Base-by-base conservation (phyloP, 2,329 filamentous ascomycete species). In the Nemania serpens region DNA sequence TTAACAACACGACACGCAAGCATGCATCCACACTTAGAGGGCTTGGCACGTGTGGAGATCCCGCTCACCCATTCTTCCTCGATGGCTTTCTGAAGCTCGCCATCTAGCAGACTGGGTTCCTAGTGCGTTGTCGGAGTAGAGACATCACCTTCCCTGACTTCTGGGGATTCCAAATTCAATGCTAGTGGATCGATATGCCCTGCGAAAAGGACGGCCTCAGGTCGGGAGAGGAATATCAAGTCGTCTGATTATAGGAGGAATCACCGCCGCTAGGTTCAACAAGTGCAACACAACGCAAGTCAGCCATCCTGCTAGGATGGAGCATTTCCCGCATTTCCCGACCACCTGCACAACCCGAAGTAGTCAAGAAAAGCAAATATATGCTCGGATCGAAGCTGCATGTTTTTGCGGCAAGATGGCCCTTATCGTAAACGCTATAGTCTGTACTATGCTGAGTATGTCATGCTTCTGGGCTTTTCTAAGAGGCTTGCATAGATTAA, bases 31-130 rank as follows among this genome's bases (percentile, higher is more conserved):
- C 53, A 53, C 41, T 55, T 48, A 41, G 50, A 22, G 15, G 63
- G 33, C 64, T 66, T 66, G 64, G 64, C 64, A 37, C 42, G 41
- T 62, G 56, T 49, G 56, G 64, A 64, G 64, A 49, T 58, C 20
- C 50, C 46, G 53, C 42, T 59, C 43, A 22, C 41, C 48, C 48
- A 49, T 56, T 41, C 12, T 46, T 56, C 49, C 42, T 47, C 41
- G 17, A 47, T 36, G 46, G 43, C 52, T 22, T 61, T 55, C 41
- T 39, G 34, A 57, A 47, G 50, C 50, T 47, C 37, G 36, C 42
- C 41, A 47, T 49, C 43, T 57, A 42, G 29, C 51, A 56, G 7
- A 29, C 7, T 49, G 39, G 18, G 37, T 29, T 39, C 43, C 50
- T 15, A 18, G 36, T 58, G 59, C 55, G 59, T 55, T 59, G 34